Evolutionary conservation across 2,329 filamentous ascomycete species (phyloP).

Genomic region (Trichoderma sp.): DNA sequence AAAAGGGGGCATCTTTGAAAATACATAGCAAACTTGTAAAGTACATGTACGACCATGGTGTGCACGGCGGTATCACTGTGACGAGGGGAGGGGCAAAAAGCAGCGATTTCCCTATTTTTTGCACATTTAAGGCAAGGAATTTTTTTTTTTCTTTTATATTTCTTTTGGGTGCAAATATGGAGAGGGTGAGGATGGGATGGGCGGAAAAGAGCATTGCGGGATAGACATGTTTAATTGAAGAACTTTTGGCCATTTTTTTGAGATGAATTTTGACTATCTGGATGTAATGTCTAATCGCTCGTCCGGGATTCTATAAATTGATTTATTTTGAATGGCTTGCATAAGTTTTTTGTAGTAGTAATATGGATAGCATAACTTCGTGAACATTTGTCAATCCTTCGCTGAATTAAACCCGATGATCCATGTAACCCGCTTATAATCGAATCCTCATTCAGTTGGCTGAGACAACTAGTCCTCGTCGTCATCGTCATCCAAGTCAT

Average conservation of each 20-base stretch:
- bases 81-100: not conserved
- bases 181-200: not conserved
- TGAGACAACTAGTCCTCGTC: conserved; percentile 32
- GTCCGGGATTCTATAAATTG: too few species aligned
- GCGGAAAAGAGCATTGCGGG: conserved; percentile 12
- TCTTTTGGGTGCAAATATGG: not conserved
- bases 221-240: conserved; percentile 17
- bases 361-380: not conserved
- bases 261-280: not conserved
- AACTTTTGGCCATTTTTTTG: not conserved
- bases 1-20: not conserved
- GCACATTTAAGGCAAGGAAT: conserved; percentile 5
- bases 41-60: conserved; percentile 32
- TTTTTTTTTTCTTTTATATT: not conserved
- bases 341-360: not conserved
- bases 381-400: not conserved
- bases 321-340: not conserved
- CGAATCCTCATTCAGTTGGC: not conserved
- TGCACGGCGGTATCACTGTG: conserved; percentile 22
- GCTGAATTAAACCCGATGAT: not conserved
- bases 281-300: not conserved
- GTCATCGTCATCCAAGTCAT: conserved; percentile 52
- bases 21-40: conserved; percentile 27
- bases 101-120: not conserved
- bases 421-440: not conserved